Evolutionary conservation across 495 filamentous ascomycete species (phyloP), one percentile per base, ranked within the genome.

Genomic region (Penicillium coffeae): DNA sequence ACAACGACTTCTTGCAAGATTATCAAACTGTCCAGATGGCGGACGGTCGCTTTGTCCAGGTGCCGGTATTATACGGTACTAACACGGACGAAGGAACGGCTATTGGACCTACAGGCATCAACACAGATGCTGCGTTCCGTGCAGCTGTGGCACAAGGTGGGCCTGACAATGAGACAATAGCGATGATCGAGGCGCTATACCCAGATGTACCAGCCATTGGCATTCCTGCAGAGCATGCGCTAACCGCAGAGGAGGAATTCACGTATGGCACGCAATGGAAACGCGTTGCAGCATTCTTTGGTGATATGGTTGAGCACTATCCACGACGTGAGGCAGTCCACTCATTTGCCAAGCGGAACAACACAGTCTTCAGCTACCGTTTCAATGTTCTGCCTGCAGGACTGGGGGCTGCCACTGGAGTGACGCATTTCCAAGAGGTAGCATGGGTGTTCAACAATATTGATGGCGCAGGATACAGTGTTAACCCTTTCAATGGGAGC

Each of bases 371-470:
- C 15, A 33, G 25, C 1, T 44, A 44, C 25, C 41, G n/a, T 2
- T 44, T 44, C 14, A 44, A 44, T 33, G n/a, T 18, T 3, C 3
- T 32, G 2, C 10, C 25, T 6, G n/a, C 10, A 8, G 41, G 41
- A 1, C n/a, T 3, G 20, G n/a, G 6, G 6, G 6, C 3, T n/a
- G 22, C 21, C 10, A 33, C 12, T 16, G 41, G 41, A 13, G 13
- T 16, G 4, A 33, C 22, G 9, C 41, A 44, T 21, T 33, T 16
- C n/a, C 10, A 12, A 3, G 41, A 44, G 13, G 25, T 44, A 2
- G 22, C 41, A 13, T 44, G 21, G 3, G 41, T 44, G 8, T 44
- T 44, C 14, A 18, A 44, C 13, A 44, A 44, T 16, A 5, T 44
- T 7, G 8, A 44, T 18, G 41, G 41, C 3, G 6, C 20, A 3